phyloP scores from a whole-genome alignment of 2,329 filamentous ascomycete genomes.

The Aaosphaeria pasadenensis region DNA sequence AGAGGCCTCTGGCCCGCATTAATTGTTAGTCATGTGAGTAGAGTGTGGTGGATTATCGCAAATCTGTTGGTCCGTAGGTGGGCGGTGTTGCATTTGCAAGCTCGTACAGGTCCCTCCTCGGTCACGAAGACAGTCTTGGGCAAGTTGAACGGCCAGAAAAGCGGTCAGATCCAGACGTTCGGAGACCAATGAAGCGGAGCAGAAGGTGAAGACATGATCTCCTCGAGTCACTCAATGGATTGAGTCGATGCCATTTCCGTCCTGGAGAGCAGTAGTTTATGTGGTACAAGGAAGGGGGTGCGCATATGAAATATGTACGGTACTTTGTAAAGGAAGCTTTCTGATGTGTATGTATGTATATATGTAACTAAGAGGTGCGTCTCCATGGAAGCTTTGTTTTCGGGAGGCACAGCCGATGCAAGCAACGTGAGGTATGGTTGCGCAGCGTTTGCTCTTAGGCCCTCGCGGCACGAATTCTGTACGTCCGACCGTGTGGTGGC shows the following conservation, averaged over 20 bases:
- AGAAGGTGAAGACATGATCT: constrained; percentile 8
- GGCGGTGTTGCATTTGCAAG: constrained; percentile 21
- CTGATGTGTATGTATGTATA: neutral
- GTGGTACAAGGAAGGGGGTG: neutral
- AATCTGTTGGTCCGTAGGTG: constrained; percentile 25
- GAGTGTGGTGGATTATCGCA: constrained; percentile 20
- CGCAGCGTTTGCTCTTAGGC: no score
- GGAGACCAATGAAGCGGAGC: neutral
- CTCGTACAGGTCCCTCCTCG: neutral
- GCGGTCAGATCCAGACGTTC: neutral
- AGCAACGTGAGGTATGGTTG: neutral
- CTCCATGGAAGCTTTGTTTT: neutral
- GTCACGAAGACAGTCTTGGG: neutral
- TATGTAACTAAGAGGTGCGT: neutral
- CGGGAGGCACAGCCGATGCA: neutral
- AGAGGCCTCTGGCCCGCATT: constrained; percentile 25
- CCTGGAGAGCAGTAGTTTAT: neutral
- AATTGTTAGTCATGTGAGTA: constrained; percentile 31
- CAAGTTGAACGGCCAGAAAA: neutral
- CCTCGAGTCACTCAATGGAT: constrained; percentile 11
- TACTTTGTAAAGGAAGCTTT: no score
- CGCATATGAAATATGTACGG: neutral
- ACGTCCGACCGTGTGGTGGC: constrained; percentile 9
- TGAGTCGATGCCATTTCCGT: constrained; percentile 16
- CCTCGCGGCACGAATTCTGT: neutral